phyloP scores from a whole-genome alignment of 495 filamentous ascomycete species.

The Baudoinia panamericana region DNA sequence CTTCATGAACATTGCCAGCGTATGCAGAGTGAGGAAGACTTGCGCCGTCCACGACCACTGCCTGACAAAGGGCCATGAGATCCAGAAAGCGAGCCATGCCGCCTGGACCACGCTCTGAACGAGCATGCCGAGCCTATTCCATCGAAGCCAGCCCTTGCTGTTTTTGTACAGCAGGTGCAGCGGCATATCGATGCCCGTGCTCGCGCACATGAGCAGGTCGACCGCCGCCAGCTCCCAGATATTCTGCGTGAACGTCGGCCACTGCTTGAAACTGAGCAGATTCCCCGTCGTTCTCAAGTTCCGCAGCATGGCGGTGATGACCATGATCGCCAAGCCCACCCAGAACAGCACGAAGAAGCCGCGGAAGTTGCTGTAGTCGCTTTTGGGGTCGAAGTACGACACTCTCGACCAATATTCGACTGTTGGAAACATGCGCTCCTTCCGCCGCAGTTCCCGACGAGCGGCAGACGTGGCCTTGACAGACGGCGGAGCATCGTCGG shows the following conservation, averaged over 20 bases:
- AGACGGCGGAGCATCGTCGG: slow-evolving; percentile 83
- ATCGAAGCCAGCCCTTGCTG: slow-evolving; percentile 46
- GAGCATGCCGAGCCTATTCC: slow-evolving; percentile 61
- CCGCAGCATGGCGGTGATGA: slow-evolving; percentile 75
- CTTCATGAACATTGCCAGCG: slow-evolving; percentile 89
- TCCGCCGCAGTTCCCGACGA: slow-evolving; percentile 71
- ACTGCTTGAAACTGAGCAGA: slow-evolving; percentile 69
- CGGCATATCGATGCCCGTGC: slow-evolving; percentile 56
- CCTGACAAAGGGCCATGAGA: slow-evolving; percentile 69
- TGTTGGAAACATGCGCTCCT: slow-evolving; percentile 84
- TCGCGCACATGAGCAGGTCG: slow-evolving; percentile 72
- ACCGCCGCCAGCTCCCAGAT: slow-evolving; percentile 74
- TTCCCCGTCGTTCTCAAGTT: slow-evolving; percentile 91
- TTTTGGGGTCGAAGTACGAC: slow-evolving; percentile 87
- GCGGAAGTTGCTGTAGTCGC: slow-evolving; percentile 85
- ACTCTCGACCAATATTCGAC: slow-evolving; percentile 86
- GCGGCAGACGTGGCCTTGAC: slow-evolving; percentile 71
- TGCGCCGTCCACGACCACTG: slow-evolving; percentile 91
- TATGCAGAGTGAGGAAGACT: slow-evolving; percentile 86
- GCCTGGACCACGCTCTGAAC: slow-evolving; percentile 73
- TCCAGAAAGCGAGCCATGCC: slow-evolving; percentile 68
- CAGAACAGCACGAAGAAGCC: slow-evolving; percentile 97
- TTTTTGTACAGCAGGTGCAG: slow-evolving; percentile 55
- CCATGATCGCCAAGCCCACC: slow-evolving; percentile 94
- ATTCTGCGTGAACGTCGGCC: slow-evolving; percentile 73